Evolutionary conservation across 345 rosid genomes (phyloP).

Genomic region (Tarenaya hassleriana): DNA sequence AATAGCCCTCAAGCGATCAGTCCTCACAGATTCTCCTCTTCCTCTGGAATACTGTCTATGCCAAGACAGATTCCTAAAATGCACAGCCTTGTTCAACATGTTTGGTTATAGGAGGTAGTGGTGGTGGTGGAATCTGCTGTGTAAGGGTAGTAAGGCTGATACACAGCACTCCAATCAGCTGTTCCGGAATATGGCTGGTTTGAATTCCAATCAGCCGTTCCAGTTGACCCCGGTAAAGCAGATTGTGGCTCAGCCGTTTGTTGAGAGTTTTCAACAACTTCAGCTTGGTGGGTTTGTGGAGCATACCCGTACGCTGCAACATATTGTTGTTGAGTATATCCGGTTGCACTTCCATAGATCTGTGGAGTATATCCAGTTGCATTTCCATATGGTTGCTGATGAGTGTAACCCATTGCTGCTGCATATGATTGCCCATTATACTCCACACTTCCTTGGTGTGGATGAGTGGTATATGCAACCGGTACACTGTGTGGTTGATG

Average conservation of each 20-base stretch:
- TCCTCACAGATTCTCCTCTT: constrained; percentile 11
- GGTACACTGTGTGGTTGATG: constrained; percentile 15
- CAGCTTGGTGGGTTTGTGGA: constrained; percentile 16
- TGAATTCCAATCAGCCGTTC: constrained; percentile 14
- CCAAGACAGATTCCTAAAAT: constrained; percentile 4
- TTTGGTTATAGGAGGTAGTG: constrained; percentile 25
- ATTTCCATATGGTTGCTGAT: constrained; percentile 22
- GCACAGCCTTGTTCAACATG: constrained; percentile 9
- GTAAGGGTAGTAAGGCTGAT: constrained; percentile 21
- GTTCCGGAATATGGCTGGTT: not conserved
- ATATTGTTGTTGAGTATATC: not conserved
- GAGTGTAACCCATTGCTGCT: constrained; percentile 23
- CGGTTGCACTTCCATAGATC: constrained; percentile 13
- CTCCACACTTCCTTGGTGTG: constrained; percentile 23
- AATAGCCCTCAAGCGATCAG: not conserved
- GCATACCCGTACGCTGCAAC: constrained; percentile 10
- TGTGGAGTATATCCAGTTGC: constrained; percentile 14
- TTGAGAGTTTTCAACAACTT: constrained; percentile 18
- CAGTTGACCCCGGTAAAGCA: constrained; percentile 7
- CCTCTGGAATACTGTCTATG: no score
- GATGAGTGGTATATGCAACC: constrained; percentile 11
- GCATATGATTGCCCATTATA: constrained; percentile 20
- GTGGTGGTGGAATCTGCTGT: constrained; percentile 21
- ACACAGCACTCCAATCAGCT: constrained; percentile 19
- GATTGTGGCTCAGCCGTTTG: constrained; percentile 17